Base-by-base conservation (phyloP, 1,284 basidiomycete species). In the Mycena sp. region DNA sequence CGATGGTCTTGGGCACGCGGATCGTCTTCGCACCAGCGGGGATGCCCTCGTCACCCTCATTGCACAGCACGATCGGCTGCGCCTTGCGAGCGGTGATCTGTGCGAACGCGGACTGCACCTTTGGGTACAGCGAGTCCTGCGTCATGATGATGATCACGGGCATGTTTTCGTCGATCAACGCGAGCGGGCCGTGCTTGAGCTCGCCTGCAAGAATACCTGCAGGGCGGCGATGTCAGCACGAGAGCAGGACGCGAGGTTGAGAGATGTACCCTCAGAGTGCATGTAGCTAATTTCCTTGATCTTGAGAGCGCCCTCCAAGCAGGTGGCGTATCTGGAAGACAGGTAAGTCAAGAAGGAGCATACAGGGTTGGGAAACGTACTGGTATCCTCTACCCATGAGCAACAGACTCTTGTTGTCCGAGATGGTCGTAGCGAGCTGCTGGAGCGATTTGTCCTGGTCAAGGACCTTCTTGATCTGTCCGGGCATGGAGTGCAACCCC, bases 101-200 rank as follows among this genome's bases (percentile, higher is more conserved):
- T 57, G 95, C 83, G 71, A 98, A 93, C 29, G 98, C 98, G 17
- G 91, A 94, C 76, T 98, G 95, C 54, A 98, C 96, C 85, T 99
- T 99, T 74, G 97, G 95, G 82, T 99, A 99, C 51, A 99, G 84
- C 61, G 95, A 97, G 82, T 99, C 98, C 73, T 95, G 93, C 46
- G 98, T 99, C 96, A 99, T 99, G 84, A 99, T 89, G 81, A 99
- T 94, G 82, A 98, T 96, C 69, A 98, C 94, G 10, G 94, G 96
- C 89, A 98, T 96, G 82, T 96, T 95, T 83, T 99, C 97, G 78
- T 99, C 97, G 75, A 99, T 93, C 68, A 99, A 83, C 57, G 98
- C 97, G 58, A 99, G 89, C 57, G 98, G 98, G 53, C 98, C 98
- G 78, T 99, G 98, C 84, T 99, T 99, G 71, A 99, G 86, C 83